Evolutionary conservation across 2,329 filamentous ascomycete species (phyloP).

Genomic region (Emergomyces africanus): DNA sequence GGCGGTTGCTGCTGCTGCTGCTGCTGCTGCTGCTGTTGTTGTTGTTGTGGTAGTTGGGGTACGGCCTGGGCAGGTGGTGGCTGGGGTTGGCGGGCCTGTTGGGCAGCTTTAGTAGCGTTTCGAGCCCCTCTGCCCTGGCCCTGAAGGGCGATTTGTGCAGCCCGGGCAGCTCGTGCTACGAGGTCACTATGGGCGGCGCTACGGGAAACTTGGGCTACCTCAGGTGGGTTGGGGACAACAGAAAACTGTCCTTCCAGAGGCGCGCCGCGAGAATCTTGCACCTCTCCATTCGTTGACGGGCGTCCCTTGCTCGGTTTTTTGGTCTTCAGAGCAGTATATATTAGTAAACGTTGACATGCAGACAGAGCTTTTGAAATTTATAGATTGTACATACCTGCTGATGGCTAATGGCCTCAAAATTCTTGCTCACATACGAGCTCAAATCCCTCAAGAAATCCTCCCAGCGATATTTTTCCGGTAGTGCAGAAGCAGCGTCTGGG

Average conservation of each 20-base stretch:
- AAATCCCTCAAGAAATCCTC: conserved; percentile 49
- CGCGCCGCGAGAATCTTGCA: conserved; percentile 24
- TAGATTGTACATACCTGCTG: conserved; percentile 28
- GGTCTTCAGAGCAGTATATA: conserved; percentile 13
- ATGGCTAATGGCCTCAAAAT: conserved; percentile 40
- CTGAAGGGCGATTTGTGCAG: conserved; percentile 36
- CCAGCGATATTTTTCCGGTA: conserved; percentile 51
- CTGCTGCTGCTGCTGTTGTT: conserved; percentile 2
- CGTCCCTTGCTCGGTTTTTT: conserved; percentile 29
- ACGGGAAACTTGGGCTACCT: conserved; percentile 25
- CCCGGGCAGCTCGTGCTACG: conserved; percentile 35
- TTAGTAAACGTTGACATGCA: conserved; percentile 11
- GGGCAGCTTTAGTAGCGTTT: conserved; percentile 4
- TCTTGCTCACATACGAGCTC: conserved; percentile 45
- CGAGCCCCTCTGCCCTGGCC: conserved; percentile 21
- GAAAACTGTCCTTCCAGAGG: conserved; percentile 31
- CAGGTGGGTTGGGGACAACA: conserved; percentile 24
- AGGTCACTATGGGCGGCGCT: conserved; percentile 31
- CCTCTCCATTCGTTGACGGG: conserved; percentile 25
- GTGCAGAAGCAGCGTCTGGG: conserved; percentile 33
- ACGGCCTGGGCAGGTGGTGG: conserved; percentile 21
- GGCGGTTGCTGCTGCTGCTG: conserved; percentile 13
- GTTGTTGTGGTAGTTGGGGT: conserved; percentile 17
- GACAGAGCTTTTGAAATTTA: not conserved
- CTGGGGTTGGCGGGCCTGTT: conserved; percentile 11